These are phyloP conservation scores for Casuarina cunninghamiana DNA, from an alignment of 306 rosid genomes.

Conservation along the genomic window DNA sequence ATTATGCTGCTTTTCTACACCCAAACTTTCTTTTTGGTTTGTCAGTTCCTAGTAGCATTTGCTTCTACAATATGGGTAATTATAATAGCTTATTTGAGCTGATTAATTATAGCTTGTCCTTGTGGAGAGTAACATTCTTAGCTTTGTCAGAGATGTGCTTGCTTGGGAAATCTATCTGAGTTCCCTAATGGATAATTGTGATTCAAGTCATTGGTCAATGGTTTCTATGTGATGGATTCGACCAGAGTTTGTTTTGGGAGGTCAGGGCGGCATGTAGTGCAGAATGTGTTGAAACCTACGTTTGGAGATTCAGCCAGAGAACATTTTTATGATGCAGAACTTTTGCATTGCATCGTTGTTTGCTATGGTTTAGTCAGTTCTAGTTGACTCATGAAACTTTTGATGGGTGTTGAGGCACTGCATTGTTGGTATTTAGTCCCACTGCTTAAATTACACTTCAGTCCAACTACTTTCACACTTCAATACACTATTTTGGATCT, in stretches of 20 bases:
- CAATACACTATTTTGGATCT: background rate
- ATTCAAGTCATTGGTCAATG: background rate
- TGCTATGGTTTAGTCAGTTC: background rate
- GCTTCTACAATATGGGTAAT: background rate
- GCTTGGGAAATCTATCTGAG: background rate
- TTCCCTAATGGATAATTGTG: background rate
- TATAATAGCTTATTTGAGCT: background rate
- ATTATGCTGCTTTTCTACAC: background rate
- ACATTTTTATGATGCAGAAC: background rate
- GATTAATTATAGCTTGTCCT: background rate
- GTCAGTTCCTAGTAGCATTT: background rate
- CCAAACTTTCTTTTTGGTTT: background rate
- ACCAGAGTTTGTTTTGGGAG: background rate
- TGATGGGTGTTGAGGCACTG: background rate
- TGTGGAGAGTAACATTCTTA: background rate
- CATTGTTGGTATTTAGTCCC: background rate
- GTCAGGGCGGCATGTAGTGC: background rate
- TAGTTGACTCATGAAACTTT: background rate
- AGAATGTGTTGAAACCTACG: background rate
- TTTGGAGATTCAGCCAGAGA: background rate
- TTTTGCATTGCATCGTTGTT: background rate
- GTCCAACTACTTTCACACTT: background rate
- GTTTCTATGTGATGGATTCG: background rate
- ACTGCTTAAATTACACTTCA: background rate
- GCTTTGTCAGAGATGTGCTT: background rate